Evolutionary conservation across 1,284 basidiomycete genomes (phyloP).

Genomic region (Puccinia horiana): DNA sequence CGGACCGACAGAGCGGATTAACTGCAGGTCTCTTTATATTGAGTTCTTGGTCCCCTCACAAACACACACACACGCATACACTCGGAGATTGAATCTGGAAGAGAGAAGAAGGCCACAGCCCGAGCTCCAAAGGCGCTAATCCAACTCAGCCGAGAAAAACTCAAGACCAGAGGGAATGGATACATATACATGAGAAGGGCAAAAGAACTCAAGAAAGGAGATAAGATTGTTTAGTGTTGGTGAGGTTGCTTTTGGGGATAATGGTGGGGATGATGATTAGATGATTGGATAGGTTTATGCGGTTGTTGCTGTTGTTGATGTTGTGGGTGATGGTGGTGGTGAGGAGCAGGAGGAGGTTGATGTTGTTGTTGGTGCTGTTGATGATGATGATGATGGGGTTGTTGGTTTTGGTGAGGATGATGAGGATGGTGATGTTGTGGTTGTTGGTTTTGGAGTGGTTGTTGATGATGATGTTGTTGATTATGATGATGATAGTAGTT

Average conservation of each 20-base stretch:
- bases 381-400: background rate
- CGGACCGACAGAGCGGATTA: no score
- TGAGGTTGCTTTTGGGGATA: slow-evolving; percentile 2
- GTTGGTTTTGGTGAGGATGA: background rate
- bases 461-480: background rate
- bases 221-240: background rate
- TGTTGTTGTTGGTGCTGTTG: background rate
- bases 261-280: background rate
- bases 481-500: background rate
- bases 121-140: no score
- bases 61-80: no score
- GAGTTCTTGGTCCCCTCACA: no score
- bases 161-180: no score
- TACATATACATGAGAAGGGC: background rate
- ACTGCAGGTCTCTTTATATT: no score
- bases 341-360: no score
- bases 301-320: background rate
- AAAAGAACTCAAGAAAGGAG: background rate
- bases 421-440: background rate
- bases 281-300: background rate
- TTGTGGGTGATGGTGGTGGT: background rate
- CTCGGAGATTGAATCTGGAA: no score
- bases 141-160: no score
- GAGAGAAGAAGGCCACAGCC: no score
- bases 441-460: background rate